Conservation (phyloP, 2,329 filamentous ascomycete species). For the Trichoderma gracile region DNA sequence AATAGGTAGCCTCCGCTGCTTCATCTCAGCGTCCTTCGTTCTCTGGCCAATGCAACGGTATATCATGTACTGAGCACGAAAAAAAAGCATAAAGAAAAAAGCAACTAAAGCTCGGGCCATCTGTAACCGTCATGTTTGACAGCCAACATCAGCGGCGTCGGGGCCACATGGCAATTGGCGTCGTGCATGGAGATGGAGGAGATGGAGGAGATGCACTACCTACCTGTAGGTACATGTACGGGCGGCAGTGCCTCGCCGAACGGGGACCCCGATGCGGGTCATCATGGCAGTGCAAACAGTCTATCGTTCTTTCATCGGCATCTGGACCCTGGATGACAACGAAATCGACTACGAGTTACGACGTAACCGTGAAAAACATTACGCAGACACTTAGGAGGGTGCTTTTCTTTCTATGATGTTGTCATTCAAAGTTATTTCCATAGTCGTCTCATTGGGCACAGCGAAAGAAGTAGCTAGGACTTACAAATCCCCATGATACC, state of each 20-base stretch:
- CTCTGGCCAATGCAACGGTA: neutral
- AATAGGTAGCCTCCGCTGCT: too few relatives aligned
- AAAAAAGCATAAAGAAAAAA: neutral
- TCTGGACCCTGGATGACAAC: neutral
- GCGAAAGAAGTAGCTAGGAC: too few relatives aligned
- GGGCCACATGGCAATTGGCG: slow-evolving; percentile 19
- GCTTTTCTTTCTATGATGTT: too few relatives aligned
- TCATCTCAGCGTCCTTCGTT: neutral
- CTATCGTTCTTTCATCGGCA: neutral
- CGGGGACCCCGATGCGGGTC: slow-evolving; percentile 26
- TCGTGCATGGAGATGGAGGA: neutral
- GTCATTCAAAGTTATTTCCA: too few relatives aligned
- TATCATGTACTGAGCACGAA: neutral
- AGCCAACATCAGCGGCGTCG: neutral
- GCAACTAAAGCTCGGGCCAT: neutral
- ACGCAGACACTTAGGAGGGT: too few relatives aligned
- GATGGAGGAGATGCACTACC: too few relatives aligned
- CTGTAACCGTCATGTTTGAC: neutral
- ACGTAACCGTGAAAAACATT: too few relatives aligned
- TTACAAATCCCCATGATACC: neutral
- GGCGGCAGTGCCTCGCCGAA: slow-evolving; percentile 16
- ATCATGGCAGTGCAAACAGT: slow-evolving; percentile 24
- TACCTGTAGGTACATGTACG: too few relatives aligned
- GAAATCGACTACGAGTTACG: too few relatives aligned
- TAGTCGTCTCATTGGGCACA: too few relatives aligned